These are phyloP conservation scores for Lophiotrema nucula DNA, from an alignment of 495 filamentous ascomycete genomes.

Conservation along the genomic window DNA sequence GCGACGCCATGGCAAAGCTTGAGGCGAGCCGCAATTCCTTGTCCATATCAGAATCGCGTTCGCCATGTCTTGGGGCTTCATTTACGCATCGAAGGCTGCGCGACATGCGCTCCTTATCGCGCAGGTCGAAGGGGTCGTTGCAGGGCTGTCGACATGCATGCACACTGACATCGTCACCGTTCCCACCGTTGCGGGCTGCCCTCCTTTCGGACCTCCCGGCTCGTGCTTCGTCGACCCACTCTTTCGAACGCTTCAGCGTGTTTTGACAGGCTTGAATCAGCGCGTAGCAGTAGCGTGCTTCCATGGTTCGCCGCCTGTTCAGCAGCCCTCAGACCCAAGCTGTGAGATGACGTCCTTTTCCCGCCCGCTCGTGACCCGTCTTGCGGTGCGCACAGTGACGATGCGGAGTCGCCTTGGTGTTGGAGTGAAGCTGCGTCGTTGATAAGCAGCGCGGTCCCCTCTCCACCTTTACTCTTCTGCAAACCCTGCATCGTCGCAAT, in stretches of 20 bases:
- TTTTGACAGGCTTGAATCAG: background rate
- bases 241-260: background rate
- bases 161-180: background rate
- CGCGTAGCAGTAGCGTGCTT: background rate
- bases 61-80: background rate
- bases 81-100: background rate
- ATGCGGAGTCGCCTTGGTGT: background rate
- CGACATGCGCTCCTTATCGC: background rate
- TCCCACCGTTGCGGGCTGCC: background rate
- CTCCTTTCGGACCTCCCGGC: background rate
- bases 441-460: background rate
- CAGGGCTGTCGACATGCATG: background rate
- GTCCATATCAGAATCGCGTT: background rate
- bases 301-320: background rate
- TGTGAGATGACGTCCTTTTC: background rate
- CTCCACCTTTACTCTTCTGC: background rate
- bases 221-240: background rate
- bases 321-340: background rate
- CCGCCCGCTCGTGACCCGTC: background rate
- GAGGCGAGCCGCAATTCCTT: background rate
- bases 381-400: background rate
- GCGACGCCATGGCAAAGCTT: slow-evolving; percentile 21
- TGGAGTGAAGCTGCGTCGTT: background rate
- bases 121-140: background rate
- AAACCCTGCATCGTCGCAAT: background rate